Conservation (phyloP, 352 stramenopile genomes). For the Lagenidium giganteum region DNA sequence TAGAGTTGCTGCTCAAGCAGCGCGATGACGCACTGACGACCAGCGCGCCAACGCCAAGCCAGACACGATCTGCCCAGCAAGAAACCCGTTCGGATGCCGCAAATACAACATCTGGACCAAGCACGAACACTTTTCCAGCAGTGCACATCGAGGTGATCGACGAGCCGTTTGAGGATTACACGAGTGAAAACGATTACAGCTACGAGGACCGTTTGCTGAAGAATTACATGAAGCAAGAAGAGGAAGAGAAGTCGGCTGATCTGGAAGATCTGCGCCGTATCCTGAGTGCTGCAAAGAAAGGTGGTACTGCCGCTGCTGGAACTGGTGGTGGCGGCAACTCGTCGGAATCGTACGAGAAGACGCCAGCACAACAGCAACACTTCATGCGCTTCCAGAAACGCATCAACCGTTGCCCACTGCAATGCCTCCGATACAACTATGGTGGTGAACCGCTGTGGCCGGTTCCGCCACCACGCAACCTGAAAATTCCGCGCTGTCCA, state of each 20-base stretch:
- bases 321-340: slow-evolving; percentile 17
- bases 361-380: slow-evolving; percentile 60
- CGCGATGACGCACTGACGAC: slow-evolving; percentile 61
- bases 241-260: slow-evolving; percentile 72
- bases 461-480: slow-evolving; percentile 31
- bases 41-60: slow-evolving; percentile 3
- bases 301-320: slow-evolving; percentile 6
- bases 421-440: slow-evolving; percentile 85
- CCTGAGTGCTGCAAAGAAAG: slow-evolving; percentile 53
- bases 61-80: background rate
- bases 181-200: slow-evolving; percentile 49
- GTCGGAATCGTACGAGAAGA: slow-evolving; percentile 78
- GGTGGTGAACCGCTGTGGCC: slow-evolving; percentile 80
- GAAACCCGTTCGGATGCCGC: background rate
- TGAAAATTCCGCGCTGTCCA: slow-evolving; percentile 46
- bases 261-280: slow-evolving; percentile 51
- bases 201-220: slow-evolving; percentile 73
- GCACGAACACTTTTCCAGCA: slow-evolving; percentile 40
- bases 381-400: slow-evolving; percentile 86
- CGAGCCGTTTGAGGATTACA: slow-evolving; percentile 70
- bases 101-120: slow-evolving; percentile 2
- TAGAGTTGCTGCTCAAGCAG: slow-evolving; percentile 64
- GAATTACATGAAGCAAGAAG: slow-evolving; percentile 76
- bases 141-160: slow-evolving; percentile 70
- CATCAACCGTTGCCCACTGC: slow-evolving; percentile 65